Base-by-base conservation (phyloP, 2,329 filamentous ascomycete genomes). In the Fusarium newnesense region DNA sequence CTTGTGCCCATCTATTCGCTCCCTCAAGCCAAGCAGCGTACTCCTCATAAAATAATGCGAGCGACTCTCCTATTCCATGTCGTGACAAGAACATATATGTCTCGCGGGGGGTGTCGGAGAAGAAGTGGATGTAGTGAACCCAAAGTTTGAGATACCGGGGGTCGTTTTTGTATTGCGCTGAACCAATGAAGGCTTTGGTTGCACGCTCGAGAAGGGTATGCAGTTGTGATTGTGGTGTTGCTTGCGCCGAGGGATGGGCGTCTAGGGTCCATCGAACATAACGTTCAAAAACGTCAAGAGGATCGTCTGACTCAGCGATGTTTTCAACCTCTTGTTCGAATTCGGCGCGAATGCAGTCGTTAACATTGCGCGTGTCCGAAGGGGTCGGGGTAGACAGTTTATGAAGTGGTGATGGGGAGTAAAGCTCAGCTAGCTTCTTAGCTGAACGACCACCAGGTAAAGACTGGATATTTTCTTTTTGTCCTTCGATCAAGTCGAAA, bases 401-500 rank as follows among this genome's bases (percentile, higher is more conserved):
- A 62, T 90, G 87, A 39, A 89, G 83, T 44, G 88, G 86, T 44
- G 89, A 87, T 61, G 93, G 87, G 70, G 95, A 92, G 87, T 94
- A 95, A 37, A 94, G 89, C 61, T 95, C 90, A 36, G 92, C 95
- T 58, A 99, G 91, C 60, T 96, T 95, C 84, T 92, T 94, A 50
- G 96, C 96, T 44, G 96, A 98, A 74, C 96, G 87, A 28, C 89
- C 96, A 71, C 94, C 93, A 21, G 96, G 95, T 18, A 99, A 88
- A 28, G 95, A 92, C 83, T 98, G 95, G 64, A 99, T 98, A 83
- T 99, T 99, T 85, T 99, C 96, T 84, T 99, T 99, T 78, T 98
- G 95, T 52, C 90, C 90, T 84, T 99, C 96, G 83, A 99, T 98
- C 72, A 98, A 89, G 78, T 97, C 93, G 85, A 99, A 98, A 84